These are phyloP conservation scores for Aspergillus viridinutans DNA, from an alignment of 2,329 filamentous ascomycete genomes.

Conservation along the genomic window DNA sequence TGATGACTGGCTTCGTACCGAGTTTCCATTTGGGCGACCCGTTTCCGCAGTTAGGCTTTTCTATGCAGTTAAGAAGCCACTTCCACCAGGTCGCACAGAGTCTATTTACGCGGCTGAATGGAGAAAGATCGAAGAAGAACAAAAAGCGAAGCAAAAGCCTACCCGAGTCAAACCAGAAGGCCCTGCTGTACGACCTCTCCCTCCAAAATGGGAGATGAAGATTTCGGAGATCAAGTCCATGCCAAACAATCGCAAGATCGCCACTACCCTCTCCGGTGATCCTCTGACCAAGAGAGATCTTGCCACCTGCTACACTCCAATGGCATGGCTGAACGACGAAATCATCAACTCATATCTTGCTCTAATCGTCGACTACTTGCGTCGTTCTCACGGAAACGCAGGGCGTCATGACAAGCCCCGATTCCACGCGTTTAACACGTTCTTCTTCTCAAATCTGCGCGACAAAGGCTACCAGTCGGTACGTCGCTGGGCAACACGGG, in stretches of 20 bases:
- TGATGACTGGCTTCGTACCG: slow-evolving; percentile 20
- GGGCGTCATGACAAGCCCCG: slow-evolving; percentile 34
- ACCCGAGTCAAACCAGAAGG: slow-evolving; percentile 22
- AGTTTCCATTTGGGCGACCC: slow-evolving; percentile 19
- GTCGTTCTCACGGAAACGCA: slow-evolving; percentile 28
- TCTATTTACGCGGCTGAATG: slow-evolving; percentile 28
- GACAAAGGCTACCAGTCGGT: slow-evolving; percentile 40
- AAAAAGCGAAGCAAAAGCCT: slow-evolving; percentile 17
- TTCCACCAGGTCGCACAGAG: slow-evolving; percentile 25
- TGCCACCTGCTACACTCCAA: slow-evolving; percentile 30
- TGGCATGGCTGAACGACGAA: slow-evolving; percentile 45
- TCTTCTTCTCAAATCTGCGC: slow-evolving; percentile 42
- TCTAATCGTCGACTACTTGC: slow-evolving; percentile 39
- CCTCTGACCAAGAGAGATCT: slow-evolving; percentile 34
- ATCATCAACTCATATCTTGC: slow-evolving; percentile 44
- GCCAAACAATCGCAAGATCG: slow-evolving; percentile 24
- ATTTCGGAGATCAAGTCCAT: slow-evolving; percentile 28
- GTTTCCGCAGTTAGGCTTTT: slow-evolving; percentile 31
- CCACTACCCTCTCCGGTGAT: slow-evolving; percentile 32
- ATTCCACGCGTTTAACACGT: slow-evolving; percentile 43
- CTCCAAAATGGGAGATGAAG: slow-evolving; percentile 32
- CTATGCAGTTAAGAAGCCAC: slow-evolving; percentile 12
- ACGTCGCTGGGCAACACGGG: slow-evolving; percentile 42
- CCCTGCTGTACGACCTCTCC: slow-evolving; percentile 33
- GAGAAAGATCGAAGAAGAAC: slow-evolving; percentile 22